A percentile compares a stretch with the other conserved stretches of the same genome.
These are phyloP conservation scores for Ascosphaera aggregata DNA, from an alignment of 2,329 filamentous ascomycete genomes.

Conservation along the genomic window DNA sequence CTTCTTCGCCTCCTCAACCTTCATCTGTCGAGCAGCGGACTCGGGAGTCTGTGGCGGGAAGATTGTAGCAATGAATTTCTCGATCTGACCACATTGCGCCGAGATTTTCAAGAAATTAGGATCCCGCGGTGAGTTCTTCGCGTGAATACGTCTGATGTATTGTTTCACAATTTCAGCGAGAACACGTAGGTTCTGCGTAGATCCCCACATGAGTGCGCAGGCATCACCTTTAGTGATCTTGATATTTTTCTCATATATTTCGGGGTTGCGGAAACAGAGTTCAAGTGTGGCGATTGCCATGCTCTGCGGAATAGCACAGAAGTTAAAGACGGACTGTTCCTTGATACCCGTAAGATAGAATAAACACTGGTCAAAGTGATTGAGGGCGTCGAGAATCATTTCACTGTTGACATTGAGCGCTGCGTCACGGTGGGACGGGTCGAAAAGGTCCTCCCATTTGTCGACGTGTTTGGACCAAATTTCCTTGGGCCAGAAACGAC, in stretches of 20 bases:
- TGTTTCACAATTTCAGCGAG: constrained; percentile 62
- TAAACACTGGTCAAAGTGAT: constrained; percentile 77
- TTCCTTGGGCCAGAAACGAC: constrained; percentile 86
- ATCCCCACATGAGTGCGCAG: constrained; percentile 76
- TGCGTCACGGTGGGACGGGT: constrained; percentile 50
- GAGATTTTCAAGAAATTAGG: constrained; percentile 86
- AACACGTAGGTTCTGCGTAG: constrained; percentile 66
- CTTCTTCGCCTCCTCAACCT: constrained; percentile 25
- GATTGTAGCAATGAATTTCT: constrained; percentile 49
- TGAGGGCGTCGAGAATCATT: constrained; percentile 78
- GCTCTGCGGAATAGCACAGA: constrained; percentile 83
- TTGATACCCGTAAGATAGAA: constrained; percentile 90
- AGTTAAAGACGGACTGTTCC: constrained; percentile 98
- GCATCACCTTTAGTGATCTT: constrained; percentile 95
- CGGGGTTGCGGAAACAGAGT: constrained; percentile 73
- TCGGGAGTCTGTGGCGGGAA: constrained; percentile 63
- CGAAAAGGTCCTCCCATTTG: constrained; percentile 74
- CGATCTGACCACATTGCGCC: constrained; percentile 64
- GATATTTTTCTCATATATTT: constrained; percentile 64
- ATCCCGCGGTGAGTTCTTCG: constrained; percentile 84
- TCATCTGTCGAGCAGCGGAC: constrained; percentile 32
- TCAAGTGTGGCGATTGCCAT: constrained; percentile 97
- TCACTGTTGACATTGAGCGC: constrained; percentile 75
- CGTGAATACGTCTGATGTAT: constrained; percentile 61
- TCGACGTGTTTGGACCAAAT: constrained; percentile 93